Base-by-base conservation (phyloP, 1,139 yeast genomes). In the Maudiozyma humilis region DNA sequence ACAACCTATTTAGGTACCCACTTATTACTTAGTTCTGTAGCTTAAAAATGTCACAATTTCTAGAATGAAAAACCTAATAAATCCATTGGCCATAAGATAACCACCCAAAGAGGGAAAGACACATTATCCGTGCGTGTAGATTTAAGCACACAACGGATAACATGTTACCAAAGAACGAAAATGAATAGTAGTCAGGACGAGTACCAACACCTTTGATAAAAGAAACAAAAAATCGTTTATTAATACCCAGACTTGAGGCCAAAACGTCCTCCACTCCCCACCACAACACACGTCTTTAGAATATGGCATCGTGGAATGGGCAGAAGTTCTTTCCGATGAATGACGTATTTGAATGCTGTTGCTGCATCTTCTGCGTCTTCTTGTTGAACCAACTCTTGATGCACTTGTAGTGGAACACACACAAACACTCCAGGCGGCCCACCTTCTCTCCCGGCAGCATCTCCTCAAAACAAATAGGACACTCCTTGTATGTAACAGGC, bases 391-490 rank as follows among this genome's bases (percentile, higher is more conserved):
- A 91, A 51, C 79, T 82, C 62, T 82, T 78, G 53, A 91, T 91
- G 63, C 98, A 91, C 51, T 74, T 70, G 60, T 88, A 87, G 61
- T 93, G 99, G 62, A 86, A 93, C 38, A 89, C 85, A 61, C 99
- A 93, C 20, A 93, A 71, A 62, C 98, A 93, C 62, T 91, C 98
- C 45, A 93, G 67, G 33, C 99, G 69, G 0, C 95, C 97, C 14
- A 93, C 93, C 56, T 81, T 82, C 47, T 88, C 93, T 3, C 95
- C 96, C 0, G 88, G 86, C 43, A 68, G 68, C 60, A 89, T 76
- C 30, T 85, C 95, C 59, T 91, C 98, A 52, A 89, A 76, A 61
- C 99, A 91, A 35, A 91, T 89, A 8, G 88, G 91, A 64, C 99
- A 91, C 60, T 91, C 98, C 38, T 73, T 72, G 34, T 73, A 79